Conservation (phyloP, 495 filamentous ascomycete species). For the Hypoxylon rickii region DNA sequence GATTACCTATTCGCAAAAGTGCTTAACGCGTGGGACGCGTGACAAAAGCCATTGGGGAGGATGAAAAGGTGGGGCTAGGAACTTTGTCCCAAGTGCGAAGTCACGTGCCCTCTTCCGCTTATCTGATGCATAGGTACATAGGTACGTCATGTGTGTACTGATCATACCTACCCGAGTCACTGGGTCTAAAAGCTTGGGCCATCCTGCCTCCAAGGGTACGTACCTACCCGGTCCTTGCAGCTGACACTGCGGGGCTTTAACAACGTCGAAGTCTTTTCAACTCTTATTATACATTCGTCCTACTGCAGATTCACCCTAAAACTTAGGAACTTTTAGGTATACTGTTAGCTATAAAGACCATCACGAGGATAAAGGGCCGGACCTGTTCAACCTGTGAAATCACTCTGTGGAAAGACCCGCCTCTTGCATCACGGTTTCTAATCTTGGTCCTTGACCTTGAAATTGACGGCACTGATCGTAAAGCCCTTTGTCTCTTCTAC, state of each 20-base stretch:
- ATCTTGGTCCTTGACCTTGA: no score
- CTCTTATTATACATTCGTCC: neutral
- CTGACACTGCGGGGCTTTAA: constrained; percentile 24
- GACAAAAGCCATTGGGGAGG: constrained; percentile 1
- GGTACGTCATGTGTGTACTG: no score
- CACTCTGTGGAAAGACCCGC: no score
- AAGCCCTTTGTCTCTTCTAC: no score
- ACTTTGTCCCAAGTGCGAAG: constrained; percentile 23
- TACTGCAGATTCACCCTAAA: neutral
- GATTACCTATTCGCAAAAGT: no score
- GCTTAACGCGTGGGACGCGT: constrained; percentile 27
- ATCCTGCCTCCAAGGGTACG: no score
- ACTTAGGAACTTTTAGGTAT: constrained; percentile 2
- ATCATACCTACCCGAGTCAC: constrained; percentile 8
- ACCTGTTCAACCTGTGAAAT: no score
- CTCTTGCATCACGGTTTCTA: no score
- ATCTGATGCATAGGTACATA: neutral
- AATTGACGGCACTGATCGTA: no score
- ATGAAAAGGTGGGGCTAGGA: neutral
- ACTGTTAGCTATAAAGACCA: constrained; percentile 1
- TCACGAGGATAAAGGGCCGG: neutral
- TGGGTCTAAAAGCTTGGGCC: constrained; percentile 17
- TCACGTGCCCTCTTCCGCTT: constrained; percentile 27
- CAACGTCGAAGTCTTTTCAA: neutral
- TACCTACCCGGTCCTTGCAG: constrained; percentile 1